A percentile compares a stretch with the other conserved stretches of the same genome.
Evolutionary conservation across 1,284 basidiomycete genomes (phyloP).

Genomic region (Earliella scabrosa): DNA sequence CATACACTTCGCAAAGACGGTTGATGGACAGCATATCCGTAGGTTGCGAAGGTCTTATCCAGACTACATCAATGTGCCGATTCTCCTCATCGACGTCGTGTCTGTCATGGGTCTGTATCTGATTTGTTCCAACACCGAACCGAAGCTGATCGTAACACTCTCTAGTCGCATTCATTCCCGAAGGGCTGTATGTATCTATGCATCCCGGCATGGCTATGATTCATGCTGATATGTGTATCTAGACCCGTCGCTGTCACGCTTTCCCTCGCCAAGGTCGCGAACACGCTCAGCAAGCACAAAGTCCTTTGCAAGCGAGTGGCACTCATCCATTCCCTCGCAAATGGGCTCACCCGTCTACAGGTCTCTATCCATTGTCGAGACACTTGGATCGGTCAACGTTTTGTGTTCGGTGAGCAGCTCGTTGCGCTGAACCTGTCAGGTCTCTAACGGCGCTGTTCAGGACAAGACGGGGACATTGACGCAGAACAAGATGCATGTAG

Average conservation of each 20-base stretch:
- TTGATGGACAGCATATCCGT: not conserved
- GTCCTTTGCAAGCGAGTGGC: constrained; percentile 56
- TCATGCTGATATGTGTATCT: too few relatives aligned
- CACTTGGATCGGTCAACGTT: constrained; percentile 50
- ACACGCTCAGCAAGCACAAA: constrained; percentile 56
- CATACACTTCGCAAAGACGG: not conserved
- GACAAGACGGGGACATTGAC: constrained; percentile 57
- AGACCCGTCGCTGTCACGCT: constrained; percentile 50
- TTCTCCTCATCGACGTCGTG: constrained; percentile 63
- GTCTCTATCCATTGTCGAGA: constrained; percentile 44
- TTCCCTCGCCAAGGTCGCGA: constrained; percentile 50
- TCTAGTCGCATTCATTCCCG: constrained; percentile 61
- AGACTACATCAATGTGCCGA: constrained; percentile 57
- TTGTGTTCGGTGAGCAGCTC: constrained; percentile 39
- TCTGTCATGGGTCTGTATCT: constrained; percentile 45
- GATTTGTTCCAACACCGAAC: too few relatives aligned
- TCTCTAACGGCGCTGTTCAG: constrained; percentile 6
- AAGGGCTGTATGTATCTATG: constrained; percentile 45
- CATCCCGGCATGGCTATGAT: too few relatives aligned
- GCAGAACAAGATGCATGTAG: constrained; percentile 51
- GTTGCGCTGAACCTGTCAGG: not conserved
- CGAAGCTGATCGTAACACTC: not conserved
- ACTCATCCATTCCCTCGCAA: not conserved
- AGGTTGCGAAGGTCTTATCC: constrained; percentile 47
- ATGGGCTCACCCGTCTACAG: not conserved